Base-by-base conservation (phyloP, 1,284 basidiomycete genomes). In the Trichosporon faecale region DNA sequence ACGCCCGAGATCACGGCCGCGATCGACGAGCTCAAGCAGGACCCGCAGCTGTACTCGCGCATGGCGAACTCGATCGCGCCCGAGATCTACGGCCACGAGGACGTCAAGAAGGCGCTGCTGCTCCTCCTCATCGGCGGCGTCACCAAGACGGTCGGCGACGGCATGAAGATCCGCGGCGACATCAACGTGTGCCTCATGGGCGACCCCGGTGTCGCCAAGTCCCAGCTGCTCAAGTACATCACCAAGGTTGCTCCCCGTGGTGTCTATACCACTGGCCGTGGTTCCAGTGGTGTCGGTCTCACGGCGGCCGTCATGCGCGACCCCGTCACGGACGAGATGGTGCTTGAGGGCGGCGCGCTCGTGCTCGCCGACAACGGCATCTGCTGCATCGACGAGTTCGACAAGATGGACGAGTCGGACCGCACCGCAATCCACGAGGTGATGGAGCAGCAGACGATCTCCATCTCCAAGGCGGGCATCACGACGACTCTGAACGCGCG, bases 371-470 rank as follows among this genome's bases (percentile, higher is more conserved):
- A 99, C 84, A 99, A 99, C 77, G 97, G 97, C 37, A 99, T 99
- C 79, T 98, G 95, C 85, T 99, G 96, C 83, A 99, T 99, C 76
- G 97, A 99, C 79, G 97, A 99, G 81, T 99, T 99, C 82, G 97
- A 99, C 86, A 99, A 99, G 85, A 99, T 99, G 97, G 97, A 99
- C 76, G 97, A 99, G 83, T 84, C 92, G 1, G 97, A 99, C 83
- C 88, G 97, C 72, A 99, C 97, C 0, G 94, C 97, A 14, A 99
- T 99, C 74, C 97, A 99, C 86, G 97, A 99, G 87, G 97, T 99
- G 69, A 99, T 99, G 97, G 96, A 99, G 83, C 96, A 99, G 81
- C 96, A 99, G 84, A 99, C 97, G 1, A 99, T 99, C 74, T 98
- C 94, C 2, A 99, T 99, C 76, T 95, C 95, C 60, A 99, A 99